Evolutionary conservation across 1,284 basidiomycete genomes (phyloP), one percentile per base, ranked within the genome.

Genomic region (Somion occarium): DNA sequence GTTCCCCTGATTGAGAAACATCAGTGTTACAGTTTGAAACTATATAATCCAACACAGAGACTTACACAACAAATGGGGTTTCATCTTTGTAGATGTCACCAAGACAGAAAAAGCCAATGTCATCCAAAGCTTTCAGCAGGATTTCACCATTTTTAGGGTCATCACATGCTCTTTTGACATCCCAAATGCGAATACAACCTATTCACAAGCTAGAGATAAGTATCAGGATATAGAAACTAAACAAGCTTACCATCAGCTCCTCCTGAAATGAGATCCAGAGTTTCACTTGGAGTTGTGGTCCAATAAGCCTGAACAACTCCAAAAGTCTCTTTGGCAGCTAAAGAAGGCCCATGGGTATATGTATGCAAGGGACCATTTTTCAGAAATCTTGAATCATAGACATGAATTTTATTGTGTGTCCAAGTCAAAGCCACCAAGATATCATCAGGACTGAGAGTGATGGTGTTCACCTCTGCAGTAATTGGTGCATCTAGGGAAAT

Each of bases 161-260:
- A 15, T 64, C 59, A 4, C 53, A 58, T 4, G 78, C 69, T 24
- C 66, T 59, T 19, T 69, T 64, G 11, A 81, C 73, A 58, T 86
- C 76, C 85, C 85, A 88, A 24, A 85, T 59, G 19, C 84, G 73
- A 7, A 88, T 73, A 58, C 80, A 84, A 9, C 85, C 85, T 86
- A 58, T 37, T 50, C 26, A 61, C 51, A 51, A 52, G 38, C n/a
- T 19, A 19, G 30, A 56, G 48, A 49, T 24, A 13, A 51, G 44
- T 48, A 23, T 42, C 30, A 34, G 15, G 26, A 48, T 12, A 47
- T 34, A 48, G 15, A 46, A 30, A 30, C 42, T 15, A 52, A 49
- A 3, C 19, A 11, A 23, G 15, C 41, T 24, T 59, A 84, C 85
- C 85, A 62, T 88, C 85, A 44, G 75, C 71, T 0, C 85, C 85